These are phyloP conservation scores for Hyphopichia homilentoma DNA, from an alignment of 805 yeast genomes.

Conservation along the genomic window DNA sequence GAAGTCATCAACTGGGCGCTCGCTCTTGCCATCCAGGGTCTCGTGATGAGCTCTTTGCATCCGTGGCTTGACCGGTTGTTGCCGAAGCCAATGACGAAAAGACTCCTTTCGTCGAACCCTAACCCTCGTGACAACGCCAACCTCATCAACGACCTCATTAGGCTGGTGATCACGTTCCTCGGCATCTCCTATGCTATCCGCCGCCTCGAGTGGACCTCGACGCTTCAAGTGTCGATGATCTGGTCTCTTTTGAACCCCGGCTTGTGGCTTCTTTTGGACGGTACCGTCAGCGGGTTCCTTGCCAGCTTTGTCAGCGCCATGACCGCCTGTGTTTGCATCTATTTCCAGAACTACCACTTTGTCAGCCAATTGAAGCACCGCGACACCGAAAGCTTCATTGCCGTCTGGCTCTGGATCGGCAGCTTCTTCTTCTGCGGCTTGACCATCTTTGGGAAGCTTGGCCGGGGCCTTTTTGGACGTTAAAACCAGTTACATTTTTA, in stretches of 20 bases:
- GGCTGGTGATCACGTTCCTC: slow-evolving; percentile 55
- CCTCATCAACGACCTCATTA: slow-evolving; percentile 32
- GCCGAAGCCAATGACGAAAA: slow-evolving; percentile 24
- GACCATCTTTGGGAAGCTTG: slow-evolving; percentile 65
- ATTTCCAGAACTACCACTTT: slow-evolving; percentile 22
- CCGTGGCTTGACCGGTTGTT: slow-evolving; percentile 40
- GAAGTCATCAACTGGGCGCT: slow-evolving; percentile 13
- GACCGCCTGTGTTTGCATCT: slow-evolving; percentile 28
- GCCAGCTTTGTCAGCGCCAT: slow-evolving; percentile 31
- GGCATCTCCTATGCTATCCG: slow-evolving; percentile 72
- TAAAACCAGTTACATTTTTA: no score
- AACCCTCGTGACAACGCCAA: slow-evolving; percentile 24
- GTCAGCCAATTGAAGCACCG: slow-evolving; percentile 10
- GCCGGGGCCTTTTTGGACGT: slow-evolving; percentile 46
- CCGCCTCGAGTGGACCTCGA: slow-evolving; percentile 64
- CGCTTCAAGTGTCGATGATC: slow-evolving; percentile 59
- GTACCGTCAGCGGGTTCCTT: slow-evolving; percentile 50
- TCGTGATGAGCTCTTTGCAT: slow-evolving; percentile 52
- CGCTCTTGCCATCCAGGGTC: slow-evolving; percentile 48
- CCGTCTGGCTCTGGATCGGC: slow-evolving; percentile 51
- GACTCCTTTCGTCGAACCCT: slow-evolving; percentile 39
- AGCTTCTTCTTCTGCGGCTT: slow-evolving; percentile 66
- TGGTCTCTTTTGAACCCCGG: slow-evolving; percentile 64
- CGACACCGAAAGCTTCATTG: slow-evolving; percentile 17
- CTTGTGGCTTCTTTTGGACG: slow-evolving; percentile 64